These are phyloP conservation scores for Aspergillus pseudoviridinutans DNA, from an alignment of 2,329 filamentous ascomycete genomes.

Conservation along the genomic window DNA sequence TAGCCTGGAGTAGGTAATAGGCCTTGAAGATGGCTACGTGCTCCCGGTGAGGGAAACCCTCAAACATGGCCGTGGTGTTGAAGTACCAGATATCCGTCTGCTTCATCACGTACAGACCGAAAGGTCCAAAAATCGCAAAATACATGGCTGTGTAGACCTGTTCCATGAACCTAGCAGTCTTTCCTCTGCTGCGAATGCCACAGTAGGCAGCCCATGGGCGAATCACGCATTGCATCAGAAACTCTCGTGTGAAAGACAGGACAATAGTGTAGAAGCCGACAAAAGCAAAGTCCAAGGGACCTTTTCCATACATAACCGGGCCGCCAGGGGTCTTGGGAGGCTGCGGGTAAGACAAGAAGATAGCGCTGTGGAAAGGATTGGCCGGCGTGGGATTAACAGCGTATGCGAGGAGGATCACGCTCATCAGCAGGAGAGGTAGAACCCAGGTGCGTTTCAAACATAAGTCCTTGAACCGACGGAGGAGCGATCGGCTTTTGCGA, in stretches of 20 bases:
- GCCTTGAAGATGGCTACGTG: slow-evolving; percentile 84
- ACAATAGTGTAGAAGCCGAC: slow-evolving; percentile 86
- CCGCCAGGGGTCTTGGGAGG: slow-evolving; percentile 49
- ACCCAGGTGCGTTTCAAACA: slow-evolving; percentile 57
- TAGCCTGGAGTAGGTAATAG: slow-evolving; percentile 91
- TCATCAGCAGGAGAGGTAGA: slow-evolving; percentile 64
- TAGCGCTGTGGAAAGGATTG: slow-evolving; percentile 74
- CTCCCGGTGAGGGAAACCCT: slow-evolving; percentile 76
- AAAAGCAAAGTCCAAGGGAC: slow-evolving; percentile 79
- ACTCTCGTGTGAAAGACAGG: slow-evolving; percentile 89
- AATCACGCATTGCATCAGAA: slow-evolving; percentile 88
- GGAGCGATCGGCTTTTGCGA: slow-evolving; percentile 40
- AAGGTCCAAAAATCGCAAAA: slow-evolving; percentile 76
- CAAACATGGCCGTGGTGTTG: slow-evolving; percentile 87
- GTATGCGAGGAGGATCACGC: slow-evolving; percentile 64
- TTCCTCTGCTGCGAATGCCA: slow-evolving; percentile 67
- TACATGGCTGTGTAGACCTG: slow-evolving; percentile 93
- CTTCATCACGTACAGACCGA: slow-evolving; percentile 86
- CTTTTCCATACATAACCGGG: slow-evolving; percentile 76
- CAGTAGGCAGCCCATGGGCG: slow-evolving; percentile 67
- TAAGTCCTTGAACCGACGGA: slow-evolving; percentile 41
- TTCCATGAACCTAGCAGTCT: slow-evolving; percentile 92
- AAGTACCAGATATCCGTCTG: slow-evolving; percentile 94
- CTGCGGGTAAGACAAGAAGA: slow-evolving; percentile 86
- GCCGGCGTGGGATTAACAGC: slow-evolving; percentile 69